phyloP scores from a whole-genome alignment of 2,329 filamentous ascomycete genomes.

The Neopestalotiopsis sp. region DNA sequence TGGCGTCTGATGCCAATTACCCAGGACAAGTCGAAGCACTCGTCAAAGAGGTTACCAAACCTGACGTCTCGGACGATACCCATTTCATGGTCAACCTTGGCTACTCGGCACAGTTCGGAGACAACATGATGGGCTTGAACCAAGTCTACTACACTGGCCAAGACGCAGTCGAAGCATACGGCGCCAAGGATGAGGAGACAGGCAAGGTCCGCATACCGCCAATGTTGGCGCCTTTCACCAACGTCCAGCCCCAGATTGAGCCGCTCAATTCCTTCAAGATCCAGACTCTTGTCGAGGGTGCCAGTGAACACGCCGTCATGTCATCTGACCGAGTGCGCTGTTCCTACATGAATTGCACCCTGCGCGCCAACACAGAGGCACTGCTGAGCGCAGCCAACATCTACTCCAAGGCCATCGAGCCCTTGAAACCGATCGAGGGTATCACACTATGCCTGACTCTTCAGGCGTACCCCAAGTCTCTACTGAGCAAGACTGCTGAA shows the following conservation, averaged over 20 bases:
- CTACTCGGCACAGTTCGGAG: background rate
- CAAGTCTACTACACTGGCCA: background rate
- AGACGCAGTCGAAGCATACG: background rate
- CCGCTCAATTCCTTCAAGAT: background rate
- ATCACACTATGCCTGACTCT: background rate
- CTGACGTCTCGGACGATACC: background rate
- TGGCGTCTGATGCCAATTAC: constrained; percentile 3
- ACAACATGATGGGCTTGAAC: background rate
- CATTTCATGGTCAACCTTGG: constrained; percentile 15
- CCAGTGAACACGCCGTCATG: constrained; percentile 2
- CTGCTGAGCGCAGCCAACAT: background rate
- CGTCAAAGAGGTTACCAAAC: constrained; percentile 12
- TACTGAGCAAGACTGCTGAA: background rate
- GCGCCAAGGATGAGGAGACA: background rate
- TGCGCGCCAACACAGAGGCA: background rate
- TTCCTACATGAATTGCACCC: background rate
- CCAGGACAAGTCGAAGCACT: constrained; percentile 14
- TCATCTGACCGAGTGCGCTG: background rate
- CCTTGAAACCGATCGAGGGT: background rate
- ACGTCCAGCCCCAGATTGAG: background rate
- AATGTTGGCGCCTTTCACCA: background rate
- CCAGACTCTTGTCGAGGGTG: background rate
- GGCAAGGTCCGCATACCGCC: background rate
- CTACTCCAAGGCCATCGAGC: background rate
- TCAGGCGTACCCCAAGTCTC: background rate